phyloP scores from a whole-genome alignment of 768 basidiomycete species.

The Podaxis rugospora region DNA sequence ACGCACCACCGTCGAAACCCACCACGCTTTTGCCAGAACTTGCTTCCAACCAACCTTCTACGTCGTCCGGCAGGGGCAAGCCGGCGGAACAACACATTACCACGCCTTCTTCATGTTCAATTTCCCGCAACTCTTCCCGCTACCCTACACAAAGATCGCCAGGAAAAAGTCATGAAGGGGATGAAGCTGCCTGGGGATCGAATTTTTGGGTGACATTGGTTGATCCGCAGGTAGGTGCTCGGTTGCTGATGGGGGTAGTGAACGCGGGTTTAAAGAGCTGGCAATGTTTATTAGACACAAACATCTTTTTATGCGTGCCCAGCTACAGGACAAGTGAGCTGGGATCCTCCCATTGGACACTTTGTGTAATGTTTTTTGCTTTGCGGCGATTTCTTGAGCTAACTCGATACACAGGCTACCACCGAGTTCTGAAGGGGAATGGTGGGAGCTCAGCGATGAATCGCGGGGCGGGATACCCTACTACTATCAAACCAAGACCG shows the following conservation, averaged over 20 bases:
- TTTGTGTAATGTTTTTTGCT: slow-evolving; percentile 61
- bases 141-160: slow-evolving; percentile 23
- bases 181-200: slow-evolving; percentile 71
- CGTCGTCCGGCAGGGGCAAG: slow-evolving; percentile 18
- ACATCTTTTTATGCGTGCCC: slow-evolving; percentile 90
- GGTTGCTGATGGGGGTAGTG: neutral
- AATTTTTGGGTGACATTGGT: slow-evolving; percentile 94
- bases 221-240: slow-evolving; percentile 74
- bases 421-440: slow-evolving; percentile 80
- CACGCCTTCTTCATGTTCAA: neutral
- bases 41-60: slow-evolving; percentile 18
- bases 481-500: slow-evolving; percentile 91
- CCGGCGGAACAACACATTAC: slow-evolving; percentile 11
- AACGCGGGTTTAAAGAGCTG: slow-evolving; percentile 2
- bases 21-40: slow-evolving; percentile 9
- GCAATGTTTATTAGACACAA: slow-evolving; percentile 34
- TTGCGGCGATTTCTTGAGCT: slow-evolving; percentile 15
- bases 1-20: slow-evolving; percentile 12
- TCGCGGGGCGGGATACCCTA: slow-evolving; percentile 81
- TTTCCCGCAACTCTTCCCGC: slow-evolving; percentile 16
- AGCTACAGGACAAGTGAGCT: slow-evolving; percentile 86
- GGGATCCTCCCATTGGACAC: slow-evolving; percentile 88
- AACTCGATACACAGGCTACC: slow-evolving; percentile 54
- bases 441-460: slow-evolving; percentile 94
- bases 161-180: slow-evolving; percentile 26